Percentiles rank a stretch among this genome's conserved stretches.
These are phyloP conservation scores for Pinus taeda DNA, from an alignment of 75 land plant genomes.

Conservation along the genomic window DNA sequence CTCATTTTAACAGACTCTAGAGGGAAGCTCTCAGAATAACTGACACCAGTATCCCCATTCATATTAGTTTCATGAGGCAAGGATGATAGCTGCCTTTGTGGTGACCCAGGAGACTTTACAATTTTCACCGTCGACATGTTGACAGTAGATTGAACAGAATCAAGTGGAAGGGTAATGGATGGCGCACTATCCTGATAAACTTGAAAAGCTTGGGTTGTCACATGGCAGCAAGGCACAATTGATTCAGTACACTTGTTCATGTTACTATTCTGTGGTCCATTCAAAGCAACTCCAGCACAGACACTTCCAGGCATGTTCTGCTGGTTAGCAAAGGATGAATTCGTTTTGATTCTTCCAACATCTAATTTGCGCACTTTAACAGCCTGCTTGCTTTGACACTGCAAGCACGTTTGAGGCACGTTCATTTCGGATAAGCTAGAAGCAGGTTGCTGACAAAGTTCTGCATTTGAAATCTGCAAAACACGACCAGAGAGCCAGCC, in stretches of 20 bases:
- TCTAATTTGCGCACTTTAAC: conserved; percentile 5
- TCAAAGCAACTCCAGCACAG: background rate
- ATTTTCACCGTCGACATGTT: conserved; percentile 1
- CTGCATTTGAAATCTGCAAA: conserved; percentile 3
- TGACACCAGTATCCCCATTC: background rate
- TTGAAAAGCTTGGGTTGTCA: background rate
- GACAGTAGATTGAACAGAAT: conserved; percentile 2
- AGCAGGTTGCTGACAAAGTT: conserved; percentile 13
- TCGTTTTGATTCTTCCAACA: background rate
- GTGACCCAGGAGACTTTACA: background rate
- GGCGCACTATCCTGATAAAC: background rate
- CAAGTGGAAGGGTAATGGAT: conserved; percentile 8
- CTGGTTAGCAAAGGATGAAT: no score
- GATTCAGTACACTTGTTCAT: background rate
- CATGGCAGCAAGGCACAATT: background rate
- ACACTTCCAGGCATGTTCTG: conserved; percentile 2
- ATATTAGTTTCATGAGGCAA: background rate
- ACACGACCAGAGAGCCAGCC: conserved; percentile 35
- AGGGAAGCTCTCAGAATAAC: background rate
- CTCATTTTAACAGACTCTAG: background rate
- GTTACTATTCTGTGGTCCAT: background rate
- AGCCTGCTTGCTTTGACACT: background rate
- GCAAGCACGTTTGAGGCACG: background rate
- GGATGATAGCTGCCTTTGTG: background rate
- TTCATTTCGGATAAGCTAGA: background rate